phyloP scores from a whole-genome alignment of 495 filamentous ascomycete genomes.

The Xylaria castorea region DNA sequence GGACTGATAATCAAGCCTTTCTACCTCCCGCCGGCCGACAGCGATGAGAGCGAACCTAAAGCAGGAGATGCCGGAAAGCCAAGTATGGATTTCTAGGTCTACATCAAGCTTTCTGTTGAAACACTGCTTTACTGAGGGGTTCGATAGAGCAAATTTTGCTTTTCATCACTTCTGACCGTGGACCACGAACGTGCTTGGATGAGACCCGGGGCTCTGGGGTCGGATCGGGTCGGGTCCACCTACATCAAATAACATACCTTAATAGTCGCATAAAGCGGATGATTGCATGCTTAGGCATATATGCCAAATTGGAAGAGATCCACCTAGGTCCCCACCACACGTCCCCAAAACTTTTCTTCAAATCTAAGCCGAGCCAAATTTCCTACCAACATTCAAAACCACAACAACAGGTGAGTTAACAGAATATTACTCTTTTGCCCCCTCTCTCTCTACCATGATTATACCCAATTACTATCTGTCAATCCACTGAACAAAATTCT shows the following conservation, averaged over 20 bases:
- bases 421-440: slow-evolving; percentile 10
- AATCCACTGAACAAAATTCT: slow-evolving; percentile 75
- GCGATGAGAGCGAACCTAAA: slow-evolving; percentile 73
- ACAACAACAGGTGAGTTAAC: slow-evolving; percentile 33
- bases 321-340: background rate
- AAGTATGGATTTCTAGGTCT: slow-evolving; percentile 69
- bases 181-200: background rate
- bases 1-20: slow-evolving; percentile 86
- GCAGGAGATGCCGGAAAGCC: slow-evolving; percentile 45
- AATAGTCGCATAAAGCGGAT: background rate
- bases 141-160: too few species aligned
- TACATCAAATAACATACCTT: background rate
- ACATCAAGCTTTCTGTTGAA: background rate
- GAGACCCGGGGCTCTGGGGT: too few species aligned
- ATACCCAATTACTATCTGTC: slow-evolving; percentile 76
- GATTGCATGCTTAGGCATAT: background rate
- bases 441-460: slow-evolving; percentile 67
- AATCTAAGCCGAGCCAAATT: slow-evolving; percentile 6
- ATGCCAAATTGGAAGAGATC: background rate
- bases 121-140: too few species aligned
- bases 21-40: slow-evolving; percentile 87
- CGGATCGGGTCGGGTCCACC: too few species aligned
- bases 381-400: slow-evolving; percentile 21
- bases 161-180: background rate
- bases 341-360: slow-evolving; percentile 33